A percentile compares a stretch with the other conserved stretches of the same genome.
Evolutionary conservation across 1,284 basidiomycete species (phyloP).

Genomic region (Cryptococcus depauperatus): DNA sequence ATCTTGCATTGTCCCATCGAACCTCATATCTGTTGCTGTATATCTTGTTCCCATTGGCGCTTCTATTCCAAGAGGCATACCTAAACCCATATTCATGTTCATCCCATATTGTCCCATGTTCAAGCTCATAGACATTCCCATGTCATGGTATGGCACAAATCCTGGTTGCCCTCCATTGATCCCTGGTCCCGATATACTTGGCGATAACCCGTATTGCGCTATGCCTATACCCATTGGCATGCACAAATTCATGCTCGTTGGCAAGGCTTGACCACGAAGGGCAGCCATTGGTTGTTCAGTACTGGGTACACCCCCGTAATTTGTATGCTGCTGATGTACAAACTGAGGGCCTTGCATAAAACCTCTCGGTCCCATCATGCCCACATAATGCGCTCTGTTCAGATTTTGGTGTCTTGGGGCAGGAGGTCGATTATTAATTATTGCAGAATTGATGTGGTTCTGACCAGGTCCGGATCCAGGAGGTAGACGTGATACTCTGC

Average conservation of each 20-base stretch:
- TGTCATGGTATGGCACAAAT: background rate
- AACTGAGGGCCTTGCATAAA: no score
- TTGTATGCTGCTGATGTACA: no score
- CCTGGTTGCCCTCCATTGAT: conserved; percentile 3
- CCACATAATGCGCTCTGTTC: no score
- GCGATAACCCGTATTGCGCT: background rate
- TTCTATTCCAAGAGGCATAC: conserved; percentile 6
- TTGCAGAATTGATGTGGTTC: no score
- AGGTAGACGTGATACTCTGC: conserved; percentile 7
- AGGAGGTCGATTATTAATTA: no score
- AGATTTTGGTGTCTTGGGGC: no score
- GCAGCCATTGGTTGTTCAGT: conserved; percentile 12
- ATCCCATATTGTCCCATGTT: conserved; percentile 4
- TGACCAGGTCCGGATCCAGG: no score
- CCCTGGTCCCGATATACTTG: no score
- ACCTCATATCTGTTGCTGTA: conserved; percentile 3
- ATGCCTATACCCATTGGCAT: background rate
- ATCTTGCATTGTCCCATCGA: conserved; percentile 1
- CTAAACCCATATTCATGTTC: conserved; percentile 8
- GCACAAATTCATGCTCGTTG: no score
- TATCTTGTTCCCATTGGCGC: background rate
- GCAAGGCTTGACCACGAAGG: no score
- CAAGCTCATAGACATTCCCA: conserved; percentile 7
- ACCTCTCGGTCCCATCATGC: no score
- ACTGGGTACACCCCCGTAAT: no score